Evolutionary conservation across 2,329 filamentous ascomycete genomes (phyloP).

Genomic region (Trichoderma harzianum): DNA sequence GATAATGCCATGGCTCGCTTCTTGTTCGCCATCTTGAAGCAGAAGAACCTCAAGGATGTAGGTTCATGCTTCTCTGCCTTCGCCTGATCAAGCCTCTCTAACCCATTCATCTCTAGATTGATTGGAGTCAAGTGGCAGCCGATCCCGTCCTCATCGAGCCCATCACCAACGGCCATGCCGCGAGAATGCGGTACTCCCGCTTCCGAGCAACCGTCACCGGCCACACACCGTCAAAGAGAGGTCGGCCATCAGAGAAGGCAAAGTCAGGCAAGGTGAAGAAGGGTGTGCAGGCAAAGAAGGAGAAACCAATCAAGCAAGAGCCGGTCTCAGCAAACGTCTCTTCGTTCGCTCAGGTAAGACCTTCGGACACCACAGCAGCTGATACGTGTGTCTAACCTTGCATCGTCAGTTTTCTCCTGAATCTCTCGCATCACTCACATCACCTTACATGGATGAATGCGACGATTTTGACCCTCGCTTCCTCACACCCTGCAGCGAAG

Average conservation of each 20-base stretch:
- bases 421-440: slow-evolving; percentile 30
- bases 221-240: slow-evolving; percentile 47
- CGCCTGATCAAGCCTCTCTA: slow-evolving; percentile 9
- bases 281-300: slow-evolving; percentile 31
- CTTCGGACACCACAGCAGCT: background rate
- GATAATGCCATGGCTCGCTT: slow-evolving; percentile 57
- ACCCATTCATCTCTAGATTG: slow-evolving; percentile 42
- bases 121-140: slow-evolving; percentile 56
- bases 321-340: slow-evolving; percentile 23
- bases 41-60: slow-evolving; percentile 60
- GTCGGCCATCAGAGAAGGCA: slow-evolving; percentile 40
- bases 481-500: slow-evolving; percentile 55
- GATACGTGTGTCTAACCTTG: slow-evolving; percentile 22
- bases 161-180: slow-evolving; percentile 59
- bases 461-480: slow-evolving; percentile 41
- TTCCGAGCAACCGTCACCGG: slow-evolving; percentile 48
- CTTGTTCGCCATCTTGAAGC: slow-evolving; percentile 57
- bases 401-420: slow-evolving; percentile 36
- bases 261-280: slow-evolving; percentile 47
- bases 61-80: slow-evolving; percentile 29
- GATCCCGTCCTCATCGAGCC: slow-evolving; percentile 52
- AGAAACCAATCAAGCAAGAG: slow-evolving; percentile 41
- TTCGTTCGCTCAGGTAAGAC: background rate
- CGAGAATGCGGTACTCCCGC: slow-evolving; percentile 57
- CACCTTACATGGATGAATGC: slow-evolving; percentile 36